Conservation (phyloP, 495 filamentous ascomycete genomes). For the Immersiella caudata region DNA sequence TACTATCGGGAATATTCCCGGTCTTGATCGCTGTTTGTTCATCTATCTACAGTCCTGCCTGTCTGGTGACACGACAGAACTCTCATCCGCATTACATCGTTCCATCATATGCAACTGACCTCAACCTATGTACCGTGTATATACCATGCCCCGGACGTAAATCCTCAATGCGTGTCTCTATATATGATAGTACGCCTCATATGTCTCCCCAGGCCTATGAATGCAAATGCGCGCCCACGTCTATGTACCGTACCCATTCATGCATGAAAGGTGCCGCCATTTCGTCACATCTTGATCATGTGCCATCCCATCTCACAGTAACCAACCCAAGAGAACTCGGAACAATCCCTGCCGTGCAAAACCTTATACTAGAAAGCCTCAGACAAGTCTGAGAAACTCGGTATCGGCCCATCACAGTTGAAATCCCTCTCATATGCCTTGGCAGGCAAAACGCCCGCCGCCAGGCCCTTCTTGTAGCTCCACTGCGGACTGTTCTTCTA, state of each 20-base stretch:
- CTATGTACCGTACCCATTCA: background rate
- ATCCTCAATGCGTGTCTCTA: background rate
- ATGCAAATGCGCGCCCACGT: background rate
- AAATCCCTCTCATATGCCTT: slow-evolving; percentile 78
- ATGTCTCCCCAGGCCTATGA: background rate
- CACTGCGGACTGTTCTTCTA: slow-evolving; percentile 71
- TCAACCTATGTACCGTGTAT: background rate
- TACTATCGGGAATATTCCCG: too few species aligned
- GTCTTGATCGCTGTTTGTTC: too few species aligned
- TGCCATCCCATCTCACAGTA: background rate
- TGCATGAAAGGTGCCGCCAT: background rate
- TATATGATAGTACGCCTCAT: background rate
- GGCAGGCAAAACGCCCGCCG: slow-evolving; percentile 77
- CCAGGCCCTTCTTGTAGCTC: slow-evolving; percentile 87
- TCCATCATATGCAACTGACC: background rate
- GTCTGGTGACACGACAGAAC: background rate
- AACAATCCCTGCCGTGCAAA: background rate
- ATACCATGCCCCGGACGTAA: background rate
- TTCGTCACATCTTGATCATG: background rate
- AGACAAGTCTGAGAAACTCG: slow-evolving; percentile 67
- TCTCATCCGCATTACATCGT: background rate
- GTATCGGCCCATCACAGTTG: slow-evolving; percentile 70
- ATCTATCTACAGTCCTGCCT: background rate
- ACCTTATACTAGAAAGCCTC: slow-evolving; percentile 64
- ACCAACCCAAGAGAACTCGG: background rate